Conservation (phyloP, 2,329 filamentous ascomycete genomes). For the Alternaria burnsii region DNA sequence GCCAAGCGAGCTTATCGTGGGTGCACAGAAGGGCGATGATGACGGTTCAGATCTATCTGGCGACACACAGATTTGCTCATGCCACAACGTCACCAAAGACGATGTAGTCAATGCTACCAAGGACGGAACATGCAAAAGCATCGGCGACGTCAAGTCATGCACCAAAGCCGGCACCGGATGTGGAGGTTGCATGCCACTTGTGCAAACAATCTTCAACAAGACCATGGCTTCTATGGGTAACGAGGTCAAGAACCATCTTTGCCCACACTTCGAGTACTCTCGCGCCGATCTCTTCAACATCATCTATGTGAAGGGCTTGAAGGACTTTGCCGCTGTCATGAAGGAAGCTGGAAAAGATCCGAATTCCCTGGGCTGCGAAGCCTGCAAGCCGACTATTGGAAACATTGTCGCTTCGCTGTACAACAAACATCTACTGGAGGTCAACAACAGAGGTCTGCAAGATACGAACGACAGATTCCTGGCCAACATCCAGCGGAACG, state of each 20-base stretch:
- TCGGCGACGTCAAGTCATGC: conserved; percentile 85
- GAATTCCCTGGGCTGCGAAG: conserved; percentile 80
- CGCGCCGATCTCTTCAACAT: conserved; percentile 92
- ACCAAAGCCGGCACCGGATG: conserved; percentile 93
- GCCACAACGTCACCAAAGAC: conserved; percentile 90
- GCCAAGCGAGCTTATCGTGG: conserved; percentile 84
- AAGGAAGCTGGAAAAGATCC: conserved; percentile 75
- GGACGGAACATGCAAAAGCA: conserved; percentile 79
- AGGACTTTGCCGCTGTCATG: conserved; percentile 80
- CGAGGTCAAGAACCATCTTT: conserved; percentile 86
- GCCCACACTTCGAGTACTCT: conserved; percentile 83
- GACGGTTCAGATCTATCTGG: conserved; percentile 82
- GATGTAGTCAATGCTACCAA: conserved; percentile 78
- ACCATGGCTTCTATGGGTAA: conserved; percentile 86
- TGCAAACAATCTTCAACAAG: conserved; percentile 89
- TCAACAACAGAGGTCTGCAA: conserved; percentile 75
- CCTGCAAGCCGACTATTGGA: conserved; percentile 83
- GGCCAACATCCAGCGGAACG: conserved; percentile 90
- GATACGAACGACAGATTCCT: conserved; percentile 91
- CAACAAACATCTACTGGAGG: conserved; percentile 83
- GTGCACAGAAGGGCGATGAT: conserved; percentile 75
- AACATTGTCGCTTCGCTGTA: conserved; percentile 83
- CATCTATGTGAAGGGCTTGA: conserved; percentile 80
- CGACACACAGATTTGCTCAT: conserved; percentile 90
- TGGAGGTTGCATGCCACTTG: conserved; percentile 87